Evolutionary conservation across 1,284 basidiomycete genomes (phyloP).

Genomic region (Trichosporon inkin): DNA sequence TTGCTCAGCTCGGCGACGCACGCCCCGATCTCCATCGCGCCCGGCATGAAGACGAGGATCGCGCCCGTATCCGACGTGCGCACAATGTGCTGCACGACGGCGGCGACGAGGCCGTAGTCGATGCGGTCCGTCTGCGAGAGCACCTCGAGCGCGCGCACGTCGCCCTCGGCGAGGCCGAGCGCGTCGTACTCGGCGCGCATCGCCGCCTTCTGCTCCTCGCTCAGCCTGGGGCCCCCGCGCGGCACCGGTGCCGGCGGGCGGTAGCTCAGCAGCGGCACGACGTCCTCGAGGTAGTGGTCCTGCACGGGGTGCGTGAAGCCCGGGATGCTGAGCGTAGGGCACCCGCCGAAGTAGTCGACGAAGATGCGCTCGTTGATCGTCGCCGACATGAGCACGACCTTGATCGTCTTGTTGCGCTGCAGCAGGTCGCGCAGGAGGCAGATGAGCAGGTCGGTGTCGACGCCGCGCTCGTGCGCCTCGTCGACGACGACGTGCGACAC

Average conservation of each 20-base stretch:
- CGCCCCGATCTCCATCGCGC: conserved; percentile 79
- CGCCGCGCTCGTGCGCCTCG: conserved; percentile 86
- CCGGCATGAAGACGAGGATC: conserved; percentile 82
- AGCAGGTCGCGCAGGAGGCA: conserved; percentile 77
- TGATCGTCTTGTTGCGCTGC: conserved; percentile 64
- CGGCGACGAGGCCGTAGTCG: conserved; percentile 73
- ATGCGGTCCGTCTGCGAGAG: conserved; percentile 63
- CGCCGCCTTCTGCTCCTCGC: conserved; percentile 55
- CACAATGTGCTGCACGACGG: conserved; percentile 65
- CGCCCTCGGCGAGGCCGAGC: conserved; percentile 58
- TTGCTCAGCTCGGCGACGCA: conserved; percentile 66
- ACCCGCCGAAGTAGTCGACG: conserved; percentile 68
- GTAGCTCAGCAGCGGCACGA: conserved; percentile 59
- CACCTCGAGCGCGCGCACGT: conserved; percentile 59
- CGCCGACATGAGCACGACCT: conserved; percentile 57
- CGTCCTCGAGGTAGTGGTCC: conserved; percentile 76
- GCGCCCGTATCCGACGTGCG: conserved; percentile 57
- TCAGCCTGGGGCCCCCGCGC: conserved; percentile 52
- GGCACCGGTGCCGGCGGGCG: conserved; percentile 42
- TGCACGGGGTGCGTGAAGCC: conserved; percentile 75
- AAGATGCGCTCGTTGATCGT: conserved; percentile 84
- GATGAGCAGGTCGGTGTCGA: conserved; percentile 84
- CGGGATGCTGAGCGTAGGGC: conserved; percentile 77
- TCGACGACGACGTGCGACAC: conserved; percentile 87
- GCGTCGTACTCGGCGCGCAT: conserved; percentile 56